Base-by-base conservation (phyloP, 2,329 filamentous ascomycete genomes). In the Aspergillus japonicus region DNA sequence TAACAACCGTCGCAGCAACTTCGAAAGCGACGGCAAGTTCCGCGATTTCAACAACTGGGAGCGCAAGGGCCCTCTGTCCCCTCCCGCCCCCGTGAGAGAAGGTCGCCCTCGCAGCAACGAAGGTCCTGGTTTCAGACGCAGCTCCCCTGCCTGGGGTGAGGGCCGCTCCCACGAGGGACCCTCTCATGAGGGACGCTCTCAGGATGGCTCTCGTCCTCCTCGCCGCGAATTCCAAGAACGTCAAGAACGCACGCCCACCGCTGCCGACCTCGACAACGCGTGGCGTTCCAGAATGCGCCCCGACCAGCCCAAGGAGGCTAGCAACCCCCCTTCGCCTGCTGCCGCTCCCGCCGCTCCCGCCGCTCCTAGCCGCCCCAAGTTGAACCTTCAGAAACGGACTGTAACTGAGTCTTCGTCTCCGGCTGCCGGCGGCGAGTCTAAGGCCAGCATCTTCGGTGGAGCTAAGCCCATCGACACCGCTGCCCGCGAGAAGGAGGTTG, bases 391-490 rank as follows among this genome's bases (percentile, higher is more conserved):
- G 65, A 98, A 98, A 85, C 87, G 95, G 67, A 97, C 93, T 4
- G 91, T 97, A 12, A 89, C 93, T 0, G 93, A 96, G 69, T 83
- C 87, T 24, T 81, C 87, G 11, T 71, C 82, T 56, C 70, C 80
- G 54, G 72, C 81, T 57, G 72, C 77, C 16, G 72, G 70, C 19
- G 73, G 79, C 31, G 89, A 95, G 70, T 81, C 90, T 47, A 98
- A 97, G 82, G 85, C 92, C 26, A 98, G 89, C 76, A 92, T 92
- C 47, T 99, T 99, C 74, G 95, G 95, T 70, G 93, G 90, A 62
- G 95, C 95, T 58, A 88, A 90, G 63, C 95, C 95, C 57, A 96
- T 98, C 69, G 93, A 99, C 78, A 98, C 94, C 50, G 90, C 91
- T 50, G 85, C 92, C 14, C 88, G 91, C 66, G 94, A 98, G 80